Evolutionary conservation across 2,329 filamentous ascomycete species (phyloP).

Genomic region (Penicillium sclerotigenum): DNA sequence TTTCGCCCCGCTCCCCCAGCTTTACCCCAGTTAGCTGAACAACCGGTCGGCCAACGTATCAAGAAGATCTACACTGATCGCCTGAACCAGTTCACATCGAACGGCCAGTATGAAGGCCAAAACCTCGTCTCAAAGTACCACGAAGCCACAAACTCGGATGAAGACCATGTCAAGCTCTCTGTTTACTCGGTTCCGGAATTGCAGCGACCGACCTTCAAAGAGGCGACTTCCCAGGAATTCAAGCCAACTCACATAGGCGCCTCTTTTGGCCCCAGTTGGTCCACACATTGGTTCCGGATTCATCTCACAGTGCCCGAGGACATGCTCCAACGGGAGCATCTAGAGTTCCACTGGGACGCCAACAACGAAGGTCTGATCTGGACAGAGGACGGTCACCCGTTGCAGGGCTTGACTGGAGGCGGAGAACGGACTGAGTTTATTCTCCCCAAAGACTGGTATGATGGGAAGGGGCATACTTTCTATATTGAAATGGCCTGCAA

Average conservation of each 20-base stretch:
- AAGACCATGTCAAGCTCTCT: conserved; percentile 75
- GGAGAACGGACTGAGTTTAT: conserved; percentile 91
- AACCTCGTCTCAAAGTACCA: conserved; percentile 76
- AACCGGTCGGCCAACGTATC: conserved; percentile 73
- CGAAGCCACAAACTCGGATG: conserved; percentile 64
- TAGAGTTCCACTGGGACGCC: conserved; percentile 97
- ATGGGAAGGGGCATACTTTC: conserved; percentile 81
- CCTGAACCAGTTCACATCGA: conserved; percentile 73
- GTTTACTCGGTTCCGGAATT: conserved; percentile 81
- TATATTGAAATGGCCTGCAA: conserved; percentile 99
- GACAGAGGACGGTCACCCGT: conserved; percentile 81
- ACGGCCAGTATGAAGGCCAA: conserved; percentile 72
- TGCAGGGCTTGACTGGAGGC: conserved; percentile 87
- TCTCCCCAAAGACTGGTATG: conserved; percentile 73
- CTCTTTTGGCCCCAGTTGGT: conserved; percentile 90
- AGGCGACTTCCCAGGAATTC: conserved; percentile 75
- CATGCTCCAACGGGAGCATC: conserved; percentile 69
- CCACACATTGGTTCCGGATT: conserved; percentile 95
- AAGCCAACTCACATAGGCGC: conserved; percentile 70
- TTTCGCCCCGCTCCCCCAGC: conserved; percentile 27
- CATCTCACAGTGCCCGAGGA: conserved; percentile 71
- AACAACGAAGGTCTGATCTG: conserved; percentile 94
- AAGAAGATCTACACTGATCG: conserved; percentile 80
- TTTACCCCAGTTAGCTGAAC: conserved; percentile 51
- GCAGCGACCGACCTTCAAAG: conserved; percentile 77